A percentile compares a stretch with the other conserved stretches of the same genome.
Evolutionary conservation across 345 rosid species (phyloP).

Genomic region (Streptanthus diversifolius): DNA sequence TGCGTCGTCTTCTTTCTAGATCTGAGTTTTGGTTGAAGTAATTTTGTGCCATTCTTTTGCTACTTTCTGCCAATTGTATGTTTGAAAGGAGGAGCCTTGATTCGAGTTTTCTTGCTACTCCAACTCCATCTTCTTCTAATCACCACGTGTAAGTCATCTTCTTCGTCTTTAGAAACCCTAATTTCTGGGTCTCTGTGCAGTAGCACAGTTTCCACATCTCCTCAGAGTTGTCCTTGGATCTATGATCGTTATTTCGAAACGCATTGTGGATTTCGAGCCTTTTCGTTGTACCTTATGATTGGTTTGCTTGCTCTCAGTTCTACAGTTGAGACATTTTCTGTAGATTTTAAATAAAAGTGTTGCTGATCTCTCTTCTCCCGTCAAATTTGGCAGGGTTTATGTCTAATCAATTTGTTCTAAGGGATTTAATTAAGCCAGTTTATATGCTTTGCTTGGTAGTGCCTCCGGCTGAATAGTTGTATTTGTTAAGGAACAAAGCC

Average conservation of each 20-base stretch:
- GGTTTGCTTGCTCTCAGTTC: background rate
- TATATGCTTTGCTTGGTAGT: conserved; percentile 22
- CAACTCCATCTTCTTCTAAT: background rate
- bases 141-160: conserved; percentile 18
- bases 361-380: background rate
- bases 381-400: conserved; percentile 25
- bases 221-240: background rate
- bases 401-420: background rate
- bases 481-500: background rate
- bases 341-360: background rate
- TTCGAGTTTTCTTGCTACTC: background rate
- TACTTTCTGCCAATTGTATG: background rate
- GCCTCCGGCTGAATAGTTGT: conserved; percentile 2
- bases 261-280: background rate
- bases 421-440: background rate
- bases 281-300: background rate
- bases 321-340: background rate
- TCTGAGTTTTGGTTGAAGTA: conserved; percentile 20
- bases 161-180: conserved; percentile 1
- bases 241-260: background rate
- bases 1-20: conserved; percentile 19
- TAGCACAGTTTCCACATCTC: background rate
- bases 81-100: conserved; percentile 8
- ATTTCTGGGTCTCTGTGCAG: background rate
- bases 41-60: background rate